Evolutionary conservation across 176 grass and related monocot genomes (phyloP).

Genomic region (Triticum turgidum): DNA sequence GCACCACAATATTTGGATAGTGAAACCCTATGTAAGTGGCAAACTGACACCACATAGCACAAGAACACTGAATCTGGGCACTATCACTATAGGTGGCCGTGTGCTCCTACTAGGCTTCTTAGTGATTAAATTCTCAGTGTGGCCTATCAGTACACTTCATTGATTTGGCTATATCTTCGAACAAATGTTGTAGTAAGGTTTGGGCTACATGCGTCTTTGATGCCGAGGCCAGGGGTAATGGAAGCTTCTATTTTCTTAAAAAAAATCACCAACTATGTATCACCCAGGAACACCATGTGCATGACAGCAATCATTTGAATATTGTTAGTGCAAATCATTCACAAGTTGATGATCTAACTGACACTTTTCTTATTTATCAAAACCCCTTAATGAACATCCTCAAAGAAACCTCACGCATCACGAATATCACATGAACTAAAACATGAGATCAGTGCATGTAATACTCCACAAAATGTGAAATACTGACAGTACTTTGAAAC

Average conservation of each 20-base stretch:
- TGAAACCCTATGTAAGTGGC: neutral
- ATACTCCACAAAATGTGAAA: conserved; percentile 9
- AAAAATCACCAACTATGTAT: neutral
- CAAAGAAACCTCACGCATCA: neutral
- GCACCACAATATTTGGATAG: neutral
- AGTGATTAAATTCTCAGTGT: neutral
- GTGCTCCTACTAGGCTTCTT: neutral
- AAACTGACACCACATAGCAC: neutral
- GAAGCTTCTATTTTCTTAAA: neutral
- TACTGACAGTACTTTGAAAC: neutral
- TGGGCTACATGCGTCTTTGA: neutral
- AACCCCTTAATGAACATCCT: neutral
- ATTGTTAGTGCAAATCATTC: conserved; percentile 2
- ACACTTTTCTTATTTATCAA: conserved; percentile 11
- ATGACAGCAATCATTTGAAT: neutral
- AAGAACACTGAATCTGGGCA: neutral
- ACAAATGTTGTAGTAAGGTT: neutral
- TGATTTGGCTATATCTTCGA: neutral
- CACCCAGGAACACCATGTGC: neutral
- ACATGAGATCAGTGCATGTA: neutral
- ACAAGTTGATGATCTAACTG: neutral
- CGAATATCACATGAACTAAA: neutral
- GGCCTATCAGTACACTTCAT: neutral
- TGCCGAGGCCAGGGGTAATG: neutral
- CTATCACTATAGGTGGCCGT: neutral